phyloP scores from a whole-genome alignment of 306 rosid genomes.

The Begonia loranthoides region DNA sequence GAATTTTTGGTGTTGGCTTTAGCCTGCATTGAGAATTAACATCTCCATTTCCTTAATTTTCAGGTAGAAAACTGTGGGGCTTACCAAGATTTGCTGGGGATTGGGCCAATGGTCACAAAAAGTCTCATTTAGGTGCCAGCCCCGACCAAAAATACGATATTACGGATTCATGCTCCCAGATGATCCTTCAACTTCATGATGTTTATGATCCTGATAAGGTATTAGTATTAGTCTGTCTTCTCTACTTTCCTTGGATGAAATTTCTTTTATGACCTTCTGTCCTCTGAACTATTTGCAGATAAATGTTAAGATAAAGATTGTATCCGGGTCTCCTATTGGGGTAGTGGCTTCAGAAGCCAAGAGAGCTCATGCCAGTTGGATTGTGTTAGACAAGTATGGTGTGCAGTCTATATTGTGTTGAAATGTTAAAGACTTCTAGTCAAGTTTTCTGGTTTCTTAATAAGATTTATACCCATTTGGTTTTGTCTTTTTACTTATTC shows the following conservation, averaged over 20 bases:
- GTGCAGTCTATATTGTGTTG: constrained; percentile 2
- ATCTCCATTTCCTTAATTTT: constrained; percentile 4
- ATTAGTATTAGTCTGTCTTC: constrained; percentile 1
- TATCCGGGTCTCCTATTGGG: constrained; percentile 89
- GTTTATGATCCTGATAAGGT: constrained; percentile 97
- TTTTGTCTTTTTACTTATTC: background rate
- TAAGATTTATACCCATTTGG: no score
- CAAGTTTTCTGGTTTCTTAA: no score
- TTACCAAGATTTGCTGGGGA: constrained; percentile 94
- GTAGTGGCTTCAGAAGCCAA: constrained; percentile 85
- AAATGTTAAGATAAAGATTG: constrained; percentile 83
- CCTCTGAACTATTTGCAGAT: constrained; percentile 32
- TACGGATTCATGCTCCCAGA: constrained; percentile 86
- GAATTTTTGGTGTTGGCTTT: no score
- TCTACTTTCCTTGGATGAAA: background rate
- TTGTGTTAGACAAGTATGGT: constrained; percentile 86
- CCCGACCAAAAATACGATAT: constrained; percentile 74
- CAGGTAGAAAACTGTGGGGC: constrained; percentile 88
- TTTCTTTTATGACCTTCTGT: constrained; percentile 11
- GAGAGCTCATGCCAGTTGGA: constrained; percentile 86
- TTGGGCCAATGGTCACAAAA: constrained; percentile 69
- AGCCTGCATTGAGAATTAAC: no score
- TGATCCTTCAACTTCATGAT: constrained; percentile 95
- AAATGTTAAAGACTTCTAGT: no score
- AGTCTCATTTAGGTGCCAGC: constrained; percentile 46